Conservation (phyloP, 176 grass and related monocot species). For the Carex pumila region DNA sequence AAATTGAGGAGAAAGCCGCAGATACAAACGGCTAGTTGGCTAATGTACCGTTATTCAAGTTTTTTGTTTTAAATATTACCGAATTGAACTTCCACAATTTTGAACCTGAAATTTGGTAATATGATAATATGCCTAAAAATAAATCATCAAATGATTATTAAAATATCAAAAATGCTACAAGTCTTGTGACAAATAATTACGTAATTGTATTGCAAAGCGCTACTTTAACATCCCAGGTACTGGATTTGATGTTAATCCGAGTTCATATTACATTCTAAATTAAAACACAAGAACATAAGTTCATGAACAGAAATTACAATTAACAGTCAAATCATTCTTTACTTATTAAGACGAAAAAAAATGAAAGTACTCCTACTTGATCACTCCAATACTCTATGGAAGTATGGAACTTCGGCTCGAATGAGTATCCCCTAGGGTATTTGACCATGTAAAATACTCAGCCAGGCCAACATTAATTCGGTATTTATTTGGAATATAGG, state of each 20-base stretch:
- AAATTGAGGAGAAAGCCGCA: neutral
- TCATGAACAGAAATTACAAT: neutral
- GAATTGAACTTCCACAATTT: neutral
- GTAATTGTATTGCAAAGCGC: neutral
- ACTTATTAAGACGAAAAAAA: neutral
- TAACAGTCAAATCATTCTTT: neutral
- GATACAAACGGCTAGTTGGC: too few relatives aligned
- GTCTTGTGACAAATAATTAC: neutral
- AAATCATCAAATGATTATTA: neutral
- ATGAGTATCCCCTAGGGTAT: too few relatives aligned
- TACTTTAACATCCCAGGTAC: neutral
- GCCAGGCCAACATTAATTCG: too few relatives aligned
- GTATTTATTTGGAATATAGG: too few relatives aligned
- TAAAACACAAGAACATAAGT: neutral
- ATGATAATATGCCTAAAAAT: neutral
- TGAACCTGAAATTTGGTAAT: neutral
- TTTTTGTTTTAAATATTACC: too few relatives aligned
- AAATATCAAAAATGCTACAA: neutral
- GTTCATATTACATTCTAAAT: neutral
- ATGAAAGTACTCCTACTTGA: neutral
- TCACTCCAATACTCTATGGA: neutral
- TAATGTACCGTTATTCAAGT: neutral
- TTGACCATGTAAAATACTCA: too few relatives aligned
- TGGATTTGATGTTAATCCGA: neutral
- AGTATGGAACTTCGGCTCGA: neutral